Conservation (phyloP, 768 basidiomycete species). For the Lyophyllum atratum region DNA sequence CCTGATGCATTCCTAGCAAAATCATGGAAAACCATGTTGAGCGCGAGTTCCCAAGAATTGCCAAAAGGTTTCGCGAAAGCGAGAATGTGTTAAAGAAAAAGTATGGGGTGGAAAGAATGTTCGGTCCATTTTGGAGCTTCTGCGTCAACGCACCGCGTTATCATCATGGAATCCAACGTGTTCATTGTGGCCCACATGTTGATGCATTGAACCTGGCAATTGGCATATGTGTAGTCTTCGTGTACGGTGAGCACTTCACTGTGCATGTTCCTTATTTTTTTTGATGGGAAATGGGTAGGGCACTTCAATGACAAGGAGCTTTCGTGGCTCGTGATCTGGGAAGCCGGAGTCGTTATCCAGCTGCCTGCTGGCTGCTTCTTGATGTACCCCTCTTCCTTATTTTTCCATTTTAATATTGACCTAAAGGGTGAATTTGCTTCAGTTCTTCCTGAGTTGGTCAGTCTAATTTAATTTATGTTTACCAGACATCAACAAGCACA, state of each 20-base stretch:
- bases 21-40: too few species aligned
- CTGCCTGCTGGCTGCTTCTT: conserved; percentile 31
- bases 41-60: too few species aligned
- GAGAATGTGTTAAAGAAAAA: too few species aligned
- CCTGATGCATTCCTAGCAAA: too few species aligned
- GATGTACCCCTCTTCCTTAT: conserved; percentile 32
- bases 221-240: too few species aligned
- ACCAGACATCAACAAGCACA: too few species aligned
- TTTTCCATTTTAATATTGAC: conserved; percentile 36
- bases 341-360: too few species aligned
- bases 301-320: conserved; percentile 21
- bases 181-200: conserved; percentile 26
- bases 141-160: conserved; percentile 24
- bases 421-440: conserved; percentile 18
- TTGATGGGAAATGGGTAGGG: background rate
- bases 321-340: conserved; percentile 37
- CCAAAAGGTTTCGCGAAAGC: too few species aligned
- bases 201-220: conserved; percentile 32
- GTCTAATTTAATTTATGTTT: too few species aligned
- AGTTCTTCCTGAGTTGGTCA: too few species aligned
- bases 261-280: conserved; percentile 24
- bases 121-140: conserved; percentile 29
- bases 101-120: conserved; percentile 16
- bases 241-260: conserved; percentile 24
- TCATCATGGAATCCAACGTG: background rate